phyloP scores from a whole-genome alignment of 345 rosid species.

The Dovyalis caffra region DNA sequence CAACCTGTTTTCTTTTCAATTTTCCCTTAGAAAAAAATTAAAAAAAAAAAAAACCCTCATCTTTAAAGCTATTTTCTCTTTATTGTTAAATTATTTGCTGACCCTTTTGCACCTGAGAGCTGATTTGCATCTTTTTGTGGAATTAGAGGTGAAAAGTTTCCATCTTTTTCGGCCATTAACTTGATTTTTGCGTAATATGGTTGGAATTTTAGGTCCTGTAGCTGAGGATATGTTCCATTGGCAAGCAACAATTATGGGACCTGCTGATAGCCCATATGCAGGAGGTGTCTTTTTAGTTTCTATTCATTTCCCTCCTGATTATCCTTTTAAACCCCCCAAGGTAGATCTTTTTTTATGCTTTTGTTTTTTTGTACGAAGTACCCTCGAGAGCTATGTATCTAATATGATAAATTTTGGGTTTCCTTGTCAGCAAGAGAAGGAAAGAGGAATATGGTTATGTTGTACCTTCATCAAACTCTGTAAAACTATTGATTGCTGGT shows the following conservation, averaged over 20 bases:
- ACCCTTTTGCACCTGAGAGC: background rate
- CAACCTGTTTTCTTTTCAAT: no score
- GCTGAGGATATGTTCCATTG: constrained; percentile 49
- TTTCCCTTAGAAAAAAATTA: no score
- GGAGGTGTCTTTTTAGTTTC: constrained; percentile 43
- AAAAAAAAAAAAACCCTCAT: no score
- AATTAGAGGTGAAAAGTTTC: background rate
- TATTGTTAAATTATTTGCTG: background rate
- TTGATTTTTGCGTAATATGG: background rate
- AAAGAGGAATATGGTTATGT: background rate
- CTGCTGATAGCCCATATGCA: constrained; percentile 39
- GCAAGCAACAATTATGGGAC: constrained; percentile 51
- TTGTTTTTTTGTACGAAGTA: background rate
- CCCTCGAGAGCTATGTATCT: background rate
- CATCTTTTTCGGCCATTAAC: background rate
- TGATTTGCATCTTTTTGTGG: background rate
- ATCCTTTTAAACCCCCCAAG: constrained; percentile 45
- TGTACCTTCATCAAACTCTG: background rate
- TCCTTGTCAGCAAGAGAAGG: background rate
- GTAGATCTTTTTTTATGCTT: constrained; percentile 6
- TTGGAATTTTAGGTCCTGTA: constrained; percentile 29
- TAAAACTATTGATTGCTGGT: background rate
- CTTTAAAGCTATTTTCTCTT: background rate
- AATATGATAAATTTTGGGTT: background rate
- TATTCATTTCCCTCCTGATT: constrained; percentile 45